Conservation (phyloP, 768 basidiomycete genomes). For the Pleurotus ostreatus region DNA sequence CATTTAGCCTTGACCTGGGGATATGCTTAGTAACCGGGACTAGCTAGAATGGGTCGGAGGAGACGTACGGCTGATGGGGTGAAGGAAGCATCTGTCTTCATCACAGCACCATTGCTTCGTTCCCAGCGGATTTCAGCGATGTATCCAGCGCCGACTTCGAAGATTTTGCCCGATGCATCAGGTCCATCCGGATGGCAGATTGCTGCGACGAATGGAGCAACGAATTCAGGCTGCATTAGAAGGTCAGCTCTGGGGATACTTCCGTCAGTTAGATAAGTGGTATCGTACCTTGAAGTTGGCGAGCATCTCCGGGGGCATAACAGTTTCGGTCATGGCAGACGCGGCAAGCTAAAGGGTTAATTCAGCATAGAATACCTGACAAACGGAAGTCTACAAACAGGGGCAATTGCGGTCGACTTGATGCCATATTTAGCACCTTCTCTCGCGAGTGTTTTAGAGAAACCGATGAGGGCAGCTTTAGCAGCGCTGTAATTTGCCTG, state of each 20-base stretch:
- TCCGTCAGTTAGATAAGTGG: too few species aligned
- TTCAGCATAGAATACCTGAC: not conserved
- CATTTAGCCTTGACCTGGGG: conserved; percentile 78
- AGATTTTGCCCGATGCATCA: conserved; percentile 77
- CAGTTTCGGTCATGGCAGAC: conserved; percentile 91
- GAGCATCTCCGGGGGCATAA: conserved; percentile 93
- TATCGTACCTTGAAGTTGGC: conserved; percentile 69
- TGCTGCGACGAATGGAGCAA: conserved; percentile 89
- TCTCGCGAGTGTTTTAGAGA: conserved; percentile 88
- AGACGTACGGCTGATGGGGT: conserved; percentile 85
- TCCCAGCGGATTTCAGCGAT: conserved; percentile 93
- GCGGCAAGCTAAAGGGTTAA: conserved; percentile 70
- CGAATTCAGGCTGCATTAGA: conserved; percentile 69
- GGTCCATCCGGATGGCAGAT: conserved; percentile 83
- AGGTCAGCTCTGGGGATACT: too few species aligned
- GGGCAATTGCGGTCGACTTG: conserved; percentile 82
- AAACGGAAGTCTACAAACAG: conserved; percentile 47
- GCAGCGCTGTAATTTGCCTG: conserved; percentile 98
- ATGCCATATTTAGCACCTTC: conserved; percentile 95
- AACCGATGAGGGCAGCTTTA: conserved; percentile 92
- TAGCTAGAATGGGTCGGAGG: not conserved
- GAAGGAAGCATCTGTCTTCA: conserved; percentile 86
- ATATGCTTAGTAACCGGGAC: not conserved
- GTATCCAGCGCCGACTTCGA: conserved; percentile 92
- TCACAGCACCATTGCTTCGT: conserved; percentile 79